Percentiles rank a stretch among this genome's conserved stretches.
Conservation (phyloP, 2,329 filamentous ascomycete species). For the Ophiostoma quercus region DNA sequence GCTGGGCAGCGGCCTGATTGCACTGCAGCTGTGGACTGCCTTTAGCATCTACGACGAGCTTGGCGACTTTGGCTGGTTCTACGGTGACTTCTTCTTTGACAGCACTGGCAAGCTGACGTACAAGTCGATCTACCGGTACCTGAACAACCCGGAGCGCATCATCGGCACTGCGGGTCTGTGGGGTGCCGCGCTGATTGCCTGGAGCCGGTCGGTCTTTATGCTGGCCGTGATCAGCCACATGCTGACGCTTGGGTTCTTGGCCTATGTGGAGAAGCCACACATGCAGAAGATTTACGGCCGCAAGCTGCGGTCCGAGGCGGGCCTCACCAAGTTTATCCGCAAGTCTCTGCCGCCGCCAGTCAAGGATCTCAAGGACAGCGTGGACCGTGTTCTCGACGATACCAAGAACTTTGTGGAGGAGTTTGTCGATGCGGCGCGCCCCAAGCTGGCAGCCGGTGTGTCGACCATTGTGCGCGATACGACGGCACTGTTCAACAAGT, state of each 20-base stretch:
- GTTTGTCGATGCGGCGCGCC: slow-evolving; percentile 76
- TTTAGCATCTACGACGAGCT: slow-evolving; percentile 91
- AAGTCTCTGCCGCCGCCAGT: slow-evolving; percentile 78
- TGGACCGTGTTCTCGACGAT: slow-evolving; percentile 81
- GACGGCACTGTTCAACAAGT: slow-evolving; percentile 79
- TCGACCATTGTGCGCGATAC: slow-evolving; percentile 85
- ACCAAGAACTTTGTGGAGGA: slow-evolving; percentile 88
- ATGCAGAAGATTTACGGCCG: slow-evolving; percentile 97
- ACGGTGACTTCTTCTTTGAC: slow-evolving; percentile 97
- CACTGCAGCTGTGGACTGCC: slow-evolving; percentile 87
- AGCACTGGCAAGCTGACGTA: slow-evolving; percentile 85
- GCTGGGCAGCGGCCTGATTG: slow-evolving; percentile 71
- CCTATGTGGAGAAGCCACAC: slow-evolving; percentile 90
- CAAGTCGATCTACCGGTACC: slow-evolving; percentile 92
- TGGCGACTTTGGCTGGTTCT: slow-evolving; percentile 98
- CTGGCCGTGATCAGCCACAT: slow-evolving; percentile 82
- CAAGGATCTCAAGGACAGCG: slow-evolving; percentile 74
- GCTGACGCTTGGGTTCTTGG: slow-evolving; percentile 79
- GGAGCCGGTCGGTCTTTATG: slow-evolving; percentile 79
- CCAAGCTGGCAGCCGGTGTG: slow-evolving; percentile 80
- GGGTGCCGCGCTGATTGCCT: slow-evolving; percentile 90
- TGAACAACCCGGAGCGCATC: slow-evolving; percentile 95
- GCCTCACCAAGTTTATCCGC: slow-evolving; percentile 85
- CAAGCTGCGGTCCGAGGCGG: slow-evolving; percentile 77
- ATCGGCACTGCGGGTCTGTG: slow-evolving; percentile 92